Conservation (phyloP, 129 eudicot genomes). For the Chrysanthemum seticuspe region DNA sequence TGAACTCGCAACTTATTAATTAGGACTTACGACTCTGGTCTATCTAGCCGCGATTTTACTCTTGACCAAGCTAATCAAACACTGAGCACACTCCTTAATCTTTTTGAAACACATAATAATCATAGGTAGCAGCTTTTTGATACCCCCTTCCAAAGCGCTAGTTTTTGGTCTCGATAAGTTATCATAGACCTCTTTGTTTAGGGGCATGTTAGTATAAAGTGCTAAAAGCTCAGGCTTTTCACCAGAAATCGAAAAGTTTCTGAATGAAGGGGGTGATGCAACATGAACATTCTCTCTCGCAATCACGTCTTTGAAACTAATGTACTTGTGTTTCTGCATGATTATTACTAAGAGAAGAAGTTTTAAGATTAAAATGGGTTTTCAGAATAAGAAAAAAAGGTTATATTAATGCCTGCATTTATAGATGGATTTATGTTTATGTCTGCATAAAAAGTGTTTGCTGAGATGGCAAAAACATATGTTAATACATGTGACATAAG, state of each 20-base stretch:
- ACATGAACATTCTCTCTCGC: slow-evolving; percentile 2
- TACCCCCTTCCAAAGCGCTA: neutral
- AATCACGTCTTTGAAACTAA: slow-evolving; percentile 33
- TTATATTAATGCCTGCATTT: slow-evolving; percentile 21
- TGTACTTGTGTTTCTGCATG: slow-evolving; percentile 35
- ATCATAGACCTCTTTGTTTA: slow-evolving; percentile 14
- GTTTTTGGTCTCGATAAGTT: neutral
- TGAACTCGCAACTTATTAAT: neutral
- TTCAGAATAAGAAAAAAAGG: neutral
- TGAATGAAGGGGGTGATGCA: slow-evolving; percentile 24
- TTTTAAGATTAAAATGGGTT: neutral
- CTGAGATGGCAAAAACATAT: neutral
- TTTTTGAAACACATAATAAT: slow-evolving; percentile 14
- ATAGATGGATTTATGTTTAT: slow-evolving; percentile 12
- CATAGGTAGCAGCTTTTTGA: slow-evolving; percentile 14
- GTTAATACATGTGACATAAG: slow-evolving; percentile 33
- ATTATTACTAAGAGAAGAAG: neutral
- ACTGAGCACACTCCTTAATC: slow-evolving; percentile 25
- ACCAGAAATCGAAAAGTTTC: slow-evolving; percentile 16
- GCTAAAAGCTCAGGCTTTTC: slow-evolving; percentile 27
- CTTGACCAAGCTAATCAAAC: slow-evolving; percentile 17
- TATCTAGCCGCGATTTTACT: slow-evolving; percentile 21
- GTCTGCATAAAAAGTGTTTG: slow-evolving; percentile 12
- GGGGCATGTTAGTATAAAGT: slow-evolving; percentile 26
- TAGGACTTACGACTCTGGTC: too few relatives aligned